Percentiles rank a stretch among this genome's conserved stretches.
Evolutionary conservation across 108 stramenopile species (phyloP).

Genomic region (Stephanodiscus triporus): DNA sequence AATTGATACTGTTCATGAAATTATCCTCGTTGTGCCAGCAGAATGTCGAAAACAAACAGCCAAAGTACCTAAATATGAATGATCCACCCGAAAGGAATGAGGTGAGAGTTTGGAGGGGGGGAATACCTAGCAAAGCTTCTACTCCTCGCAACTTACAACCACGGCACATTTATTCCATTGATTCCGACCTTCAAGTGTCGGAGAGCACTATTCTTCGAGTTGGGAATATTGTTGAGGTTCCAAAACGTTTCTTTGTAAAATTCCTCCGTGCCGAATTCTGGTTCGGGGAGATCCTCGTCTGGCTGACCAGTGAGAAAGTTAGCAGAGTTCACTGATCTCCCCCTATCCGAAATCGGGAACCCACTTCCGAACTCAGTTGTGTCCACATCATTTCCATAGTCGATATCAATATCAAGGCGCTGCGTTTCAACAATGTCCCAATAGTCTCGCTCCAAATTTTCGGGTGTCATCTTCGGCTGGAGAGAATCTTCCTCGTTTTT

Average conservation of each 20-base stretch:
- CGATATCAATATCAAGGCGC: constrained; percentile 73
- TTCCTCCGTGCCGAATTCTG: constrained; percentile 82
- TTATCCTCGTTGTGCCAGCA: constrained; percentile 99
- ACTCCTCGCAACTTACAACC: constrained; percentile 56
- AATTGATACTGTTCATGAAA: constrained; percentile 98
- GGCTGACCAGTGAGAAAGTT: constrained; percentile 32
- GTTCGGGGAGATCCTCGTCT: constrained; percentile 65
- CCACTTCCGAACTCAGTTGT: constrained; percentile 87
- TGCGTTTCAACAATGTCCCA: constrained; percentile 94
- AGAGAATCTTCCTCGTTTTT: constrained; percentile 21
- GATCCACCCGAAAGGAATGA: constrained; percentile 44
- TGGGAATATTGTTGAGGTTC: constrained; percentile 99
- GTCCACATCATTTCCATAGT: constrained; percentile 98
- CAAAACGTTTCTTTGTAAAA: constrained; percentile 92
- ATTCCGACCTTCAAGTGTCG: constrained; percentile 90
- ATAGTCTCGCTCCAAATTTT: constrained; percentile 90
- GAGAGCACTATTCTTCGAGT: constrained; percentile 84
- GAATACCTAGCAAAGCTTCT: neutral
- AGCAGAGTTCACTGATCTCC: constrained; percentile 65
- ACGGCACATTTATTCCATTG: constrained; percentile 97
- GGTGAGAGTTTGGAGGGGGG: neutral
- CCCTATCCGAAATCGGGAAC: constrained; percentile 85
- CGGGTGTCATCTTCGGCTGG: constrained; percentile 48
- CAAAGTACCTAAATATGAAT: constrained; percentile 68
- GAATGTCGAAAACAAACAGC: constrained; percentile 96